These are phyloP conservation scores for Salvia rosmarinus DNA, from an alignment of 257 asterid genomes.

Conservation along the genomic window DNA sequence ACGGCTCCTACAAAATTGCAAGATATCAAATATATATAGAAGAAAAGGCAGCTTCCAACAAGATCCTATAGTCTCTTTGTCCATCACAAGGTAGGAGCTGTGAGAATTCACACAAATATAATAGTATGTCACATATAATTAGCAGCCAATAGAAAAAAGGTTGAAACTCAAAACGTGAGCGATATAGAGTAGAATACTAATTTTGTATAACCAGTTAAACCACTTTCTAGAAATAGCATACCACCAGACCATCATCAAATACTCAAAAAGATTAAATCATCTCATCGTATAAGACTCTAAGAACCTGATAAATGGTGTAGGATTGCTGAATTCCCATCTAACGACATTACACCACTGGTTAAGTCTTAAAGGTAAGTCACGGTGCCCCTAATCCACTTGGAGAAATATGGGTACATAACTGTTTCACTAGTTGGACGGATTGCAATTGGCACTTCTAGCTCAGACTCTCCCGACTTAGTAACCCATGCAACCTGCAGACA, in stretches of 20 bases:
- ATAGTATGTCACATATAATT: no score
- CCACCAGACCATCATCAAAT: constrained; percentile 7
- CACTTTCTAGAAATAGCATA: constrained; percentile 19
- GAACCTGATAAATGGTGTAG: constrained; percentile 98
- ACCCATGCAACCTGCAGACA: constrained; percentile 95
- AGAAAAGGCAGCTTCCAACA: not conserved
- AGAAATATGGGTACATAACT: constrained; percentile 93
- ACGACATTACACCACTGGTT: constrained; percentile 99
- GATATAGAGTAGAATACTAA: no score
- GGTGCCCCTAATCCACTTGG: constrained; percentile 98
- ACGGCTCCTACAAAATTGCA: constrained; percentile 72
- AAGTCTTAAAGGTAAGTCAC: constrained; percentile 91
- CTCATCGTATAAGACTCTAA: not conserved
- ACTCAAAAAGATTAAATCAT: constrained; percentile 20
- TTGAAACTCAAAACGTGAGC: no score
- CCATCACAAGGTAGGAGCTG: constrained; percentile 22
- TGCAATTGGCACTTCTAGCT: constrained; percentile 93
- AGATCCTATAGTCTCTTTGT: not conserved
- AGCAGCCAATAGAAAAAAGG: no score
- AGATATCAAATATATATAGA: constrained; percentile 23
- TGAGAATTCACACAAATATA: constrained; percentile 8
- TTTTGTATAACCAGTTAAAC: no score
- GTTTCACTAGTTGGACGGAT: constrained; percentile 99
- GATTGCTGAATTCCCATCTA: constrained; percentile 98
- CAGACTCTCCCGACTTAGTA: constrained; percentile 92